Conservation (phyloP, 2,329 filamentous ascomycete genomes). For the Incumbomyces lentus region DNA sequence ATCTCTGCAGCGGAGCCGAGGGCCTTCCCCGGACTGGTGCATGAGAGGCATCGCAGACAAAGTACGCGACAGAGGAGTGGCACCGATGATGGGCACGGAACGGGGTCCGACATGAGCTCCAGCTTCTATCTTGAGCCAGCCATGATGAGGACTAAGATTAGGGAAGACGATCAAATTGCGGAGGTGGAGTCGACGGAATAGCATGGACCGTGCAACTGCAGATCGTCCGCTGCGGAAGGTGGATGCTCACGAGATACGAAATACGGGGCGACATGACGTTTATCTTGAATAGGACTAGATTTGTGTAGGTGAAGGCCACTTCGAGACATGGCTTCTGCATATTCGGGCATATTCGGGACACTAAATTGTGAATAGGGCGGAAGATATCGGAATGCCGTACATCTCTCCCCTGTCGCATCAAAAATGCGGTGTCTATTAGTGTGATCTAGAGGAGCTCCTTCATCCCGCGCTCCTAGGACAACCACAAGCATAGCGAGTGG, state of each 20-base stretch:
- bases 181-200: slow-evolving; percentile 14
- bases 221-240: not conserved
- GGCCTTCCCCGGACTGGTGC: slow-evolving; percentile 35
- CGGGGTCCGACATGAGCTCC: slow-evolving; percentile 14
- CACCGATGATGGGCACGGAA: slow-evolving; percentile 16
- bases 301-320: too few relatives aligned
- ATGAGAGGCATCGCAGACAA: slow-evolving; percentile 24
- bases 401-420: too few relatives aligned
- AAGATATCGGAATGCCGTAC: too few relatives aligned
- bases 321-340: too few relatives aligned
- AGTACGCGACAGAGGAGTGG: slow-evolving; percentile 22
- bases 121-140: slow-evolving; percentile 19
- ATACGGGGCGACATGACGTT: not conserved
- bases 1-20: slow-evolving; percentile 26
- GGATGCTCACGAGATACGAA: slow-evolving; percentile 6
- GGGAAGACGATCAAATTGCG: slow-evolving; percentile 12
- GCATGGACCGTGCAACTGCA: not conserved
- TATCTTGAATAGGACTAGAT: not conserved
- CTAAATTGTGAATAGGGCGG: too few relatives aligned
- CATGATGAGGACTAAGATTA: slow-evolving; percentile 17
- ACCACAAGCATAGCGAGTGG: too few relatives aligned
- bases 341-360: too few relatives aligned
- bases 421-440: too few relatives aligned
- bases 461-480: too few relatives aligned
- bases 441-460: too few relatives aligned